phyloP scores from a whole-genome alignment of 2,329 filamentous ascomycete genomes.

The Colletotrichum incanum region DNA sequence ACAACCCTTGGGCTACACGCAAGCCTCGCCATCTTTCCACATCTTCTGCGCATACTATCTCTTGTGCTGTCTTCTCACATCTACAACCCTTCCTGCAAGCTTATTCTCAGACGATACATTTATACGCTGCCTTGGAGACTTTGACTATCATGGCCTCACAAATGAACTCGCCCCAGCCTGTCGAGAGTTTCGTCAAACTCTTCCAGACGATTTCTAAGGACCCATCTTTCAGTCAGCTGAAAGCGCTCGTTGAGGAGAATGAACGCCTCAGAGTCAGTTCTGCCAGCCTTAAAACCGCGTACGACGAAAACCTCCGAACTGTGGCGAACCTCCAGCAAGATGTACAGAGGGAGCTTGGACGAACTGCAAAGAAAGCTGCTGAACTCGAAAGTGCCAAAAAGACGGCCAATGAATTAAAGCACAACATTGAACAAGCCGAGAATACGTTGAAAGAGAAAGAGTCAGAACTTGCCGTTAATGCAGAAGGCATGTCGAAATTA shows the following conservation, averaged over 20 bases:
- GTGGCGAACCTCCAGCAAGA: background rate
- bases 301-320: background rate
- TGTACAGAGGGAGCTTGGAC: background rate
- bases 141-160: background rate
- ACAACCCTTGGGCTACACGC: background rate
- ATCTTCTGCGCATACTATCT: background rate
- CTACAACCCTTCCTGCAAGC: background rate
- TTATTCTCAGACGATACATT: background rate
- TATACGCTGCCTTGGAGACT: background rate
- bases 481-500: background rate
- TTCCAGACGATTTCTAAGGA: background rate
- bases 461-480: background rate
- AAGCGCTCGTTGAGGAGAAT: background rate
- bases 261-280: background rate
- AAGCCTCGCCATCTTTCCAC: background rate
- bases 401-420: background rate
- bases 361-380: background rate
- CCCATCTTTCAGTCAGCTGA: background rate
- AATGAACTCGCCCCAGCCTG: background rate
- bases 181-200: background rate
- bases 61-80: background rate
- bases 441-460: background rate
- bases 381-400: background rate
- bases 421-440: background rate
- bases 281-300: background rate